Base-by-base conservation (phyloP, 2,329 filamentous ascomycete species). In the Ophiostoma sp. region DNA sequence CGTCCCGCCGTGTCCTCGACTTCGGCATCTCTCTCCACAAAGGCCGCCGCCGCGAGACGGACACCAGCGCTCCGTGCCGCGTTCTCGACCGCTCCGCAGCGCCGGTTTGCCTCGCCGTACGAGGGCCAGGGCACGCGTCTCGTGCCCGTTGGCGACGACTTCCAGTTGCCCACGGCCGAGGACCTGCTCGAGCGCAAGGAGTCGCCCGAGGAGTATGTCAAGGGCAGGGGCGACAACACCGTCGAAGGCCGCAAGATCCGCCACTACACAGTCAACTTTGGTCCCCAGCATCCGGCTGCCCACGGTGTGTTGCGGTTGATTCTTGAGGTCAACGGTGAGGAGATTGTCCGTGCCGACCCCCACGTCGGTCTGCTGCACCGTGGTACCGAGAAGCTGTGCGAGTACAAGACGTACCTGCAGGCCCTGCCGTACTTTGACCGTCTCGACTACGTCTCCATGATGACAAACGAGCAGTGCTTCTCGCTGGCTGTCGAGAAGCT, bases 401-500 rank as follows among this genome's bases (percentile, higher is more conserved):
- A 99, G 85, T 99, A 99, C 87, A 97, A 97, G 86, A 97, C 94
- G 75, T 99, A 99, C 78, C 86, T 98, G 76, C 95, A 99, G 84
- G 95, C 95, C 69, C 84, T 99, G 77, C 95, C 95, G 68, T 99
- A 99, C 84, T 99, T 99, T 78, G 95, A 99, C 82, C 92, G 95
- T 75, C 85, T 99, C 79, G 95, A 99, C 81, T 99, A 99, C 80
- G 93, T 97, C 74, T 97, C 93, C 76, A 99, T 99, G 96, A 99
- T 99, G 95, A 99, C 95, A 76, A 99, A 99, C 81, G 95, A 99
- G 85, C 95, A 99, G 82, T 97, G 93, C 77, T 99, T 92, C 81
- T 88, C 93, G 49, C 85, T 99, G 73, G 95, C 93, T 27, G 94
- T 98, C 68, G 95, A 99, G 86, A 99, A 99, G 85, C 85, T 99